Conservation (phyloP, 768 basidiomycete species). For the Dioszegia aurantiaca region DNA sequence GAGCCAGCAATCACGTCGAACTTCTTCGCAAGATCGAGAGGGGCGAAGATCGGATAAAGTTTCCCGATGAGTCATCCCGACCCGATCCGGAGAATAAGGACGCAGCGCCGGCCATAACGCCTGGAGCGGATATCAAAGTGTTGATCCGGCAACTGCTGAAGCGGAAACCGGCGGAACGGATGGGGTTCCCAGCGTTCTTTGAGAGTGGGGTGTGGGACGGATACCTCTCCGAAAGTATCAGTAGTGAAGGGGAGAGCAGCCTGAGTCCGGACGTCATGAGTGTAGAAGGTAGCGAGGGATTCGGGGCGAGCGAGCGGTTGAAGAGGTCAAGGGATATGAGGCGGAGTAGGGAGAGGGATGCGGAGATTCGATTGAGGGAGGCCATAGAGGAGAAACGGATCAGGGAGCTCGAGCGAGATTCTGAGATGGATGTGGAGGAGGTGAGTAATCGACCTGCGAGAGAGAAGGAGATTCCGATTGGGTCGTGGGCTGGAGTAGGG, state of each 20-base stretch:
- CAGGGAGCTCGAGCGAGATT: no score
- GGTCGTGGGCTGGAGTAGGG: no score
- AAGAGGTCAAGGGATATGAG: slow-evolving; percentile 6
- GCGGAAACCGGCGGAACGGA: slow-evolving; percentile 76
- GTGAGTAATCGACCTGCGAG: no score
- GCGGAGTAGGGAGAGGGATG: slow-evolving; percentile 8
- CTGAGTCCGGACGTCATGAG: slow-evolving; percentile 38
- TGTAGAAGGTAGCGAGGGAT: slow-evolving; percentile 21
- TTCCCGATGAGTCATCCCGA: slow-evolving; percentile 80
- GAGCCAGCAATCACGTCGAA: slow-evolving; percentile 94
- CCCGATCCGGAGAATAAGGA: slow-evolving; percentile 52
- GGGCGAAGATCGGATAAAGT: slow-evolving; percentile 78
- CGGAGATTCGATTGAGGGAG: slow-evolving; percentile 10
- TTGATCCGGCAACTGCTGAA: slow-evolving; percentile 81
- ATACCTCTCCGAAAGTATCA: slow-evolving; percentile 51
- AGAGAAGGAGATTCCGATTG: no score
- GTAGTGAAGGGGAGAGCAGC: slow-evolving; percentile 55
- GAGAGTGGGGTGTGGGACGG: slow-evolving; percentile 61
- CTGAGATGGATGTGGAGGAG: no score
- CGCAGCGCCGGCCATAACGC: slow-evolving; percentile 51
- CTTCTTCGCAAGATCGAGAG: slow-evolving; percentile 87
- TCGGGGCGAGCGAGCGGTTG: background rate
- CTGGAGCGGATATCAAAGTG: slow-evolving; percentile 78
- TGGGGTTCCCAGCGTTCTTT: slow-evolving; percentile 91
- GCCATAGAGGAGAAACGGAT: slow-evolving; percentile 13